Conservation (phyloP, 164 flowering plant species). For the Litsea cubeba region DNA sequence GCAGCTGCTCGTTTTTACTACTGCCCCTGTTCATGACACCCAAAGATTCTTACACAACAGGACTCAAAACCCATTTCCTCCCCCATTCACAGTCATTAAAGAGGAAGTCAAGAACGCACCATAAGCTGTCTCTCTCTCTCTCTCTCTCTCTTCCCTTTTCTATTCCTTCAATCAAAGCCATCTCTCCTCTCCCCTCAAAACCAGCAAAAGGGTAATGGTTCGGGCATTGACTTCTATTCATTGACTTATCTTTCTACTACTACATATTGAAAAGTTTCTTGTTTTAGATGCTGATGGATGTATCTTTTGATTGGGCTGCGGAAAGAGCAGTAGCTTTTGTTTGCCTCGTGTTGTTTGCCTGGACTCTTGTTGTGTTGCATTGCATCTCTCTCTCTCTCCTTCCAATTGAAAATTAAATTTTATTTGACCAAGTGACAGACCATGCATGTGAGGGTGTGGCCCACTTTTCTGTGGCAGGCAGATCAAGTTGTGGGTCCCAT, state of each 20-base stretch:
- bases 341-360: neutral
- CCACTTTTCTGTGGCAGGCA: too few relatives aligned
- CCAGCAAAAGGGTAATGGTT: constrained; percentile 22
- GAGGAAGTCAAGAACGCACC: constrained; percentile 94
- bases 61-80: neutral
- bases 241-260: constrained; percentile 2
- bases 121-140: constrained; percentile 22
- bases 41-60: constrained; percentile 4
- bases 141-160: neutral
- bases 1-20: constrained; percentile 19
- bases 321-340: neutral
- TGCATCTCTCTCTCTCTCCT: neutral
- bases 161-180: too few relatives aligned
- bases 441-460: too few relatives aligned
- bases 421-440: too few relatives aligned
- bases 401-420: too few relatives aligned
- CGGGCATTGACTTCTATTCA: constrained; percentile 29
- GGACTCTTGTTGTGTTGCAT: neutral
- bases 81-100: constrained; percentile 9
- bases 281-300: neutral
- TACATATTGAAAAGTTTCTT: neutral
- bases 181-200: neutral
- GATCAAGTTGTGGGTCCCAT: too few relatives aligned
- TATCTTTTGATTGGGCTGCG: too few relatives aligned
- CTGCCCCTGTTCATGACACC: constrained; percentile 19